A percentile compares a stretch with the other conserved stretches of the same genome.
Evolutionary conservation across 352 stramenopile species (phyloP).

Genomic region (Phytophthora fragariaefolia): DNA sequence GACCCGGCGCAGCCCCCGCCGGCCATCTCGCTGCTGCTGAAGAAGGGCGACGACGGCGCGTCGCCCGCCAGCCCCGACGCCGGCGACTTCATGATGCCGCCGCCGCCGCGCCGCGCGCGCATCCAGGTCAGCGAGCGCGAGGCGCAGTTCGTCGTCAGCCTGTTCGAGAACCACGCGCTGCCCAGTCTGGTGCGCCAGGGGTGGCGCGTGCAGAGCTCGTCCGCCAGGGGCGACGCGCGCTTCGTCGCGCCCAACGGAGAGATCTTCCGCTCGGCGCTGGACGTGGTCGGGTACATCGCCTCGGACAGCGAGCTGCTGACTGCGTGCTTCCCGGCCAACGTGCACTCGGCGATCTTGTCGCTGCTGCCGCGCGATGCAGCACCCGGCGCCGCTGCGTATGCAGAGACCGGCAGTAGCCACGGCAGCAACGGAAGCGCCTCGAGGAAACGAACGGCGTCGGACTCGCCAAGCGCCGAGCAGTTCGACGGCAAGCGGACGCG

Average conservation of each 20-base stretch:
- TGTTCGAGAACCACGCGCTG: slow-evolving; percentile 85
- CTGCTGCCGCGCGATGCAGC: slow-evolving; percentile 52
- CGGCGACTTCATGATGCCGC: slow-evolving; percentile 36
- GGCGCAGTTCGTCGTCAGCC: slow-evolving; percentile 71
- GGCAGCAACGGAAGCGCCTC: slow-evolving; percentile 15
- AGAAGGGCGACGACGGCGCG: slow-evolving; percentile 21
- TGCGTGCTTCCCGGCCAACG: slow-evolving; percentile 74
- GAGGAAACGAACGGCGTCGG: slow-evolving; percentile 38
- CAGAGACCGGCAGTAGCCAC: slow-evolving; percentile 21
- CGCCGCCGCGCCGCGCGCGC: slow-evolving; percentile 15
- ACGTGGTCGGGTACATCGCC: slow-evolving; percentile 81
- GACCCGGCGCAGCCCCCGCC: slow-evolving; percentile 59
- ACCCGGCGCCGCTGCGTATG: slow-evolving; percentile 2
- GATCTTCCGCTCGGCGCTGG: slow-evolving; percentile 65
- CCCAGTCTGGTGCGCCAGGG: slow-evolving; percentile 67
- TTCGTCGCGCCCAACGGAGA: slow-evolving; percentile 43
- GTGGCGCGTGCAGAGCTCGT: slow-evolving; percentile 61
- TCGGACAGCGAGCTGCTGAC: slow-evolving; percentile 65
- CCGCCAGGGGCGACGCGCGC: slow-evolving; percentile 30
- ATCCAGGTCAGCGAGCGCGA: slow-evolving; percentile 79
- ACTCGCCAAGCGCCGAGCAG: slow-evolving; percentile 26
- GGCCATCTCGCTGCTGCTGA: slow-evolving; percentile 41
- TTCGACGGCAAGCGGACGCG: slow-evolving; percentile 41
- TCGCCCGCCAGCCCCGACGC: slow-evolving; percentile 34
- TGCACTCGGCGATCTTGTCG: slow-evolving; percentile 76